Percentiles rank a stretch among this genome's conserved stretches.
Evolutionary conservation across 768 basidiomycete genomes (phyloP).

Genomic region (Rhodocollybia butyracea): DNA sequence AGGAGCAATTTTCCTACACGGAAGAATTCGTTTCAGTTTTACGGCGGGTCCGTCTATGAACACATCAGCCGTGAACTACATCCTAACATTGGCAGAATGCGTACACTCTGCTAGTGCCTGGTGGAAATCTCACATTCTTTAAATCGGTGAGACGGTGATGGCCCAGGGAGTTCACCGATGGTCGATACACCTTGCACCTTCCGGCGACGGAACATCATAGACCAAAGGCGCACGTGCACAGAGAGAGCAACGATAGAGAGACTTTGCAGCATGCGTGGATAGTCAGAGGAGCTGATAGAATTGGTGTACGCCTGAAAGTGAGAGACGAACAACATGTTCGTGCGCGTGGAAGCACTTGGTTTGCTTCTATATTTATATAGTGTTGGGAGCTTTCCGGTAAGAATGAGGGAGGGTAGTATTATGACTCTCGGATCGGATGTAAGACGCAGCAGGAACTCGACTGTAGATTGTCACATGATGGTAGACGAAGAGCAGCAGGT

Average conservation of each 20-base stretch:
- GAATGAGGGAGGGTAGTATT: not conserved
- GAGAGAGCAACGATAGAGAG: not conserved
- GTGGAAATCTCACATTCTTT: conserved; percentile 6
- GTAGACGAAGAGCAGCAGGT: too few relatives aligned
- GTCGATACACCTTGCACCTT: not conserved
- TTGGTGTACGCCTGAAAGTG: not conserved
- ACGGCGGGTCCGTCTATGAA: not conserved
- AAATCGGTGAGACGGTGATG: not conserved
- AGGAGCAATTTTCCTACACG: not conserved
- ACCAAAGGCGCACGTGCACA: not conserved
- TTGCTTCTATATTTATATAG: not conserved
- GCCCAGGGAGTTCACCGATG: not conserved
- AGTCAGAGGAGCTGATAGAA: not conserved
- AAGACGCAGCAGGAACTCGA: too few relatives aligned
- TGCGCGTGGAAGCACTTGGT: not conserved
- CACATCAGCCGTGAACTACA: not conserved
- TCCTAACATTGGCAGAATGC: too few relatives aligned
- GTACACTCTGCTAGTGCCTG: not conserved
- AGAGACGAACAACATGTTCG: not conserved
- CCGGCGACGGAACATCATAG: not conserved
- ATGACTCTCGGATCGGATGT: not conserved
- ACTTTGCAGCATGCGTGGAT: not conserved
- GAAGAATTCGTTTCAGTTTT: not conserved
- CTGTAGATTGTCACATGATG: too few relatives aligned
- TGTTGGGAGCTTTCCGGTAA: not conserved